Conservation (phyloP, 1,139 yeast genomes). For the Geotrichum phurueaensis region DNA sequence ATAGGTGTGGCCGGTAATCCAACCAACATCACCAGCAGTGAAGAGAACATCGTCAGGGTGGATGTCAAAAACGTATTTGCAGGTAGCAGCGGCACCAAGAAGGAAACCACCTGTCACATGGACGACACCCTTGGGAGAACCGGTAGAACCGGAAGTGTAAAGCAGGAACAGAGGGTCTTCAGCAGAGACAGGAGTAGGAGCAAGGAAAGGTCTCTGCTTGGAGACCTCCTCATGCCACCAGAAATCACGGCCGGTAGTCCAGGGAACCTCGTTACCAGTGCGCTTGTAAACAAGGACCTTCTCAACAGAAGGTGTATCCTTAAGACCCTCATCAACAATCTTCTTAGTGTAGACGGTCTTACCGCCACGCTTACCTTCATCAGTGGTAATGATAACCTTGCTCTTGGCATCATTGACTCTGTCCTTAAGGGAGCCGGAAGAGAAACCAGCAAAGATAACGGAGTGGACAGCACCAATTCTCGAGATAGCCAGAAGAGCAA, state of each 20-base stretch:
- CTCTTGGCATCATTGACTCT: conserved; percentile 85
- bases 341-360: conserved; percentile 84
- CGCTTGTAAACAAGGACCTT: conserved; percentile 83
- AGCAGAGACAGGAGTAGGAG: conserved; percentile 81
- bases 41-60: conserved; percentile 83
- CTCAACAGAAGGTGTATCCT: conserved; percentile 69
- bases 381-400: conserved; percentile 87
- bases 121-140: conserved; percentile 97
- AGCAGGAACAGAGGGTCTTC: conserved; percentile 92
- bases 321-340: conserved; percentile 89
- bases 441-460: conserved; percentile 94
- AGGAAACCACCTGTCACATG: conserved; percentile 93
- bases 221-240: conserved; percentile 89
- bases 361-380: conserved; percentile 96
- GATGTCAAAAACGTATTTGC: conserved; percentile 88
- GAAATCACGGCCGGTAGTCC: conserved; percentile 79
- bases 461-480: conserved; percentile 96
- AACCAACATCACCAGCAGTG: conserved; percentile 98
- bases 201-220: conserved; percentile 76
- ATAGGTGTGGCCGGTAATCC: conserved; percentile 98
- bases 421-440: conserved; percentile 87
- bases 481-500: conserved; percentile 90
- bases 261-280: conserved; percentile 66
- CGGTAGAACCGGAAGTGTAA: conserved; percentile 95
- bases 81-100: conserved; percentile 90